These are phyloP conservation scores for Macadamia integrifolia DNA, from an alignment of 164 flowering plant genomes.

Conservation along the genomic window DNA sequence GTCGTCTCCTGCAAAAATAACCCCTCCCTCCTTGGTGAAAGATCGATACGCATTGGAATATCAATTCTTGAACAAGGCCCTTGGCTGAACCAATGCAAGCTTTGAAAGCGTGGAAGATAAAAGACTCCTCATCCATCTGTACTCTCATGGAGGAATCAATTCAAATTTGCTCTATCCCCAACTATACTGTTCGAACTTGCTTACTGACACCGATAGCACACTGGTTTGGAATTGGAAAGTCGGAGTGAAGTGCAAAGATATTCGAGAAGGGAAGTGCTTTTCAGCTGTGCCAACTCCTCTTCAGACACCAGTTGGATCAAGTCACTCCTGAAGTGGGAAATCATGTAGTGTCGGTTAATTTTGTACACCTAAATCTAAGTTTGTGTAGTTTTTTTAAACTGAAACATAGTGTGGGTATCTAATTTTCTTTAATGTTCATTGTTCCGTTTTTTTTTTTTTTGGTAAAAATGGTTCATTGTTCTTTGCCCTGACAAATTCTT, in stretches of 20 bases:
- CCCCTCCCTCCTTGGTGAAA: constrained; percentile 86
- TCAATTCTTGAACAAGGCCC: constrained; percentile 74
- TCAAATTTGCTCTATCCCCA: constrained; percentile 55
- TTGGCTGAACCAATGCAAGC: constrained; percentile 51
- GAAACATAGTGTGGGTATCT: too few species aligned
- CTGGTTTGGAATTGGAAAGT: constrained; percentile 33
- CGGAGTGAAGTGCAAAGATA: constrained; percentile 75
- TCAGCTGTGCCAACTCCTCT: constrained; percentile 67
- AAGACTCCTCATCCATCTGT: constrained; percentile 67
- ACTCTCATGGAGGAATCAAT: constrained; percentile 79
- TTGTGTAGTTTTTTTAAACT: too few species aligned
- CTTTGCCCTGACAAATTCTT: too few species aligned
- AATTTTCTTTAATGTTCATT: too few species aligned
- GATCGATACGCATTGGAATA: constrained; percentile 71
- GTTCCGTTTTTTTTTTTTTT: too few species aligned
- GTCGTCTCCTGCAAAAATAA: constrained; percentile 79
- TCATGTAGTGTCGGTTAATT: too few species aligned
- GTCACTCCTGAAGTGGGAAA: constrained; percentile 42
- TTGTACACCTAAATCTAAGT: too few species aligned
- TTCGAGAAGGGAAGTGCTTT: constrained; percentile 86
- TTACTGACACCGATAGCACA: constrained; percentile 60
- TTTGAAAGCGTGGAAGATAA: constrained; percentile 68
- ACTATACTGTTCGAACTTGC: constrained; percentile 76
- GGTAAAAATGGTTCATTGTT: too few species aligned
- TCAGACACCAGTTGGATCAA: constrained; percentile 54